Evolutionary conservation across 805 yeast species (phyloP), one percentile per base, ranked within the genome.

Genomic region (Kuraishia borneana): DNA sequence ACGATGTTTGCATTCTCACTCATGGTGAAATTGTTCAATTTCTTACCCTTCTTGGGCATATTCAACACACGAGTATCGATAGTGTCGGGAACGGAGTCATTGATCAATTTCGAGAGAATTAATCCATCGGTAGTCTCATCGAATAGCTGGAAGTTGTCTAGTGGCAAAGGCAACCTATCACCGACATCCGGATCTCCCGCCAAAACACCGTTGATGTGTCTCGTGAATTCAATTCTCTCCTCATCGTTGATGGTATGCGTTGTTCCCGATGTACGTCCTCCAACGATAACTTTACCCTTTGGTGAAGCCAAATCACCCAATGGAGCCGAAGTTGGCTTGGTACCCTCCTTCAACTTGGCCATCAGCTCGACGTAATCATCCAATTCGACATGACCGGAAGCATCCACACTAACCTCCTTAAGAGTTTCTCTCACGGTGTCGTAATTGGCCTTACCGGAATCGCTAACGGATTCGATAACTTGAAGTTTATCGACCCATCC

Each of bases 31-130:
- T 85, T 84, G 66, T 92, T 92, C 54, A 92, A 70, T 13, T 71
- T 60, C 60, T 84, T 88, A 39, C 81, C 82, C 45, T 70, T 70
- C 55, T 80, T 82, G 18, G 97, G 94, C 55, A 78, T 65, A 58
- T 92, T 92, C 53, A 92, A 71, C 13, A 92, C 98, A 69, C 98
- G 83, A 7, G 96, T 88, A 63, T 92, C 98, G 48, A 92, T 92
- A 8, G 98, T 92, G 60, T 92, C 96, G 6, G 97, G 96, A 22
- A 92, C 98, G 21, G 96, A 85, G 60, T 92, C 98, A 56, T 92
- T 92, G 56, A 92, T 87, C 53, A 92, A 76, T 57, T 85, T 83
- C 16, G 97, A 87, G 38, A 92, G 65, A 19, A 92, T 87, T 48
- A 92, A 66, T 44, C 98, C 97, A 57, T 92, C 98, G 44, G 85